Base-by-base conservation (phyloP, 495 filamentous ascomycete species). In the Penicillium odoratum region DNA sequence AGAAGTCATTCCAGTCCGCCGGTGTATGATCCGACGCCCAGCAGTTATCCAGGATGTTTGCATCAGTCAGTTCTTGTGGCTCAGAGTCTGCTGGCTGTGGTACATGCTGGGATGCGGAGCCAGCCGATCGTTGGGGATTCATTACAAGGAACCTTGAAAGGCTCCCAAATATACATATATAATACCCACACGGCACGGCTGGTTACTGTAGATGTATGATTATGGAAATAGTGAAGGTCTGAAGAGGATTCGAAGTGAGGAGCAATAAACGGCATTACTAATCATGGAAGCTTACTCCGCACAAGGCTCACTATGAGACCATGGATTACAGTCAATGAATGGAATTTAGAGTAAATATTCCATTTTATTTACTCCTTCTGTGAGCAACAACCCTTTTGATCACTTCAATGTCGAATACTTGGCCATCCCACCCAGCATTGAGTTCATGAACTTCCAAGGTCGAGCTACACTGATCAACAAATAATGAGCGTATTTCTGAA, bases 1-100 rank as follows among this genome's bases (percentile, higher is more conserved):
- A 58, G 9, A 64, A 62, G n/a, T 69, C 59, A 31, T 53, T 51
- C 40, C 43, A 60, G 18, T 58, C 46, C 21, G 31, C 34, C 2
- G 9, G 15, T n/a, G 29, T 18, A 6, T 56, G 28, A 5, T 59
- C 42, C 15, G 36, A 18, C 8, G 21, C 18, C 51, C 51, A 54
- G 26, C 33, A 11, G 33, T 34, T 40, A 10, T 55, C 52, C 44
- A 25, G 28, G 1, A 8, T 13, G 11, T 38, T 18, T 26, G 34
- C 25, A 16, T 53, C 46, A 16, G 11, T 13, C 8, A 5, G 4
- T 3, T 13, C 46, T 15, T 16, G 10, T 2, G 7, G 4, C 7
- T 30, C 13, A 48, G 46, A 26, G 21, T 25, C 21, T 16, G 38
- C 15, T 16, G 38, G 38, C 38, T 40, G 15, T 36, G 33, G 33